phyloP scores from a whole-genome alignment of 192 early-diverging fungal genomes.

The Neocallimastix lanati region DNA sequence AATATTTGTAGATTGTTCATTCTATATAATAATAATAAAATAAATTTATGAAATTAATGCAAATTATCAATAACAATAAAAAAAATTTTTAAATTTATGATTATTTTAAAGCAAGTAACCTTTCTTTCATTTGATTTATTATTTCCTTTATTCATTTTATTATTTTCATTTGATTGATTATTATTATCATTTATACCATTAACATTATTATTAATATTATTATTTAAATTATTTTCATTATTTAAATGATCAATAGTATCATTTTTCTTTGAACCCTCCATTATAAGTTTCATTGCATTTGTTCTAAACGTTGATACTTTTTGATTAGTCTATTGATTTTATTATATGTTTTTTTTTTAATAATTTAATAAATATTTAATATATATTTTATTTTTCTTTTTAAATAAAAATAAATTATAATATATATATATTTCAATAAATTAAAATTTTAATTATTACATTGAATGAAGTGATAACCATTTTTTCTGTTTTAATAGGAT shows the following conservation, averaged over 20 bases:
- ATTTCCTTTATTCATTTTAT: background rate
- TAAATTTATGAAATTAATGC: too few relatives aligned
- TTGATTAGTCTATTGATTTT: background rate
- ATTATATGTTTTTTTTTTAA: too few relatives aligned
- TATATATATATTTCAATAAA: too few relatives aligned
- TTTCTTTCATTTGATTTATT: background rate
- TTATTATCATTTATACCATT: background rate
- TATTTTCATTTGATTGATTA: background rate
- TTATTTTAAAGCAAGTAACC: too few relatives aligned
- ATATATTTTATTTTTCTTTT: too few relatives aligned
- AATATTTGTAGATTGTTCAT: background rate
- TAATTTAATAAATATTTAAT: too few relatives aligned
- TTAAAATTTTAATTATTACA: too few relatives aligned
- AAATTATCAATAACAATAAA: too few relatives aligned
- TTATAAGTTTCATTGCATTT: slow-evolving; percentile 13
- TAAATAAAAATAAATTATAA: too few relatives aligned
- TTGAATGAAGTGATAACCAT: slow-evolving; percentile 22
- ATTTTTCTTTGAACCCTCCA: slow-evolving; percentile 12
- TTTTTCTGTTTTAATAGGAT: slow-evolving; percentile 22
- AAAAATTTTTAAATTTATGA: too few relatives aligned
- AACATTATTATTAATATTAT: background rate
- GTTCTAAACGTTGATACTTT: slow-evolving; percentile 32
- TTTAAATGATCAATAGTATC: slow-evolving; percentile 5
- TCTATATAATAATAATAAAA: too few relatives aligned
- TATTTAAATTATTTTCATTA: background rate